Evolutionary conservation across 108 stramenopile species (phyloP).

Genomic region (Nitzschia inconspicua): DNA sequence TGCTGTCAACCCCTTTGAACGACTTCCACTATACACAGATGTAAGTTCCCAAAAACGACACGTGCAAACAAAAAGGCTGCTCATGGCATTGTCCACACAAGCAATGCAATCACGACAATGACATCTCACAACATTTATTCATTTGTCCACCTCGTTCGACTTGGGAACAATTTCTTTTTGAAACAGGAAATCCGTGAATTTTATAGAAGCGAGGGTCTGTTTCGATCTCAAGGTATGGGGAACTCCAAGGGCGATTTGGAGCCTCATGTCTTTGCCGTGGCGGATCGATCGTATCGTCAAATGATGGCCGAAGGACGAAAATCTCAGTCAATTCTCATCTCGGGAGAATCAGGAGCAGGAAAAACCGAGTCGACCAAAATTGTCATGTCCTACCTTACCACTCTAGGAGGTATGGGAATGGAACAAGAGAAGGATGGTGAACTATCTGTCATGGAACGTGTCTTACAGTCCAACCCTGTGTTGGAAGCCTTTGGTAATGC

Average conservation of each 20-base stretch:
- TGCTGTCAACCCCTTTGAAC: slow-evolving; percentile 97
- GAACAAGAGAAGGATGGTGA: slow-evolving; percentile 50
- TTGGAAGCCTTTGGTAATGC: slow-evolving; percentile 99
- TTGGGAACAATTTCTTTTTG: not conserved
- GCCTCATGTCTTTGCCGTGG: slow-evolving; percentile 92
- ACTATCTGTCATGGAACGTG: slow-evolving; percentile 87
- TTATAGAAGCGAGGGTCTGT: slow-evolving; percentile 81
- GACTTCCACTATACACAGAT: slow-evolving; percentile 87
- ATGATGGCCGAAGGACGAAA: slow-evolving; percentile 81
- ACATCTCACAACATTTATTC: not conserved
- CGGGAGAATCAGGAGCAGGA: slow-evolving; percentile 93
- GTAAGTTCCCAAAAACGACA: slow-evolving; percentile 43
- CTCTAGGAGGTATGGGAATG: slow-evolving; percentile 57
- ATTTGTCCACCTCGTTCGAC: too few species aligned
- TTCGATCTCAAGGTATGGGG: slow-evolving; percentile 75
- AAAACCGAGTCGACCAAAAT: slow-evolving; percentile 97
- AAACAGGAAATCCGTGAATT: slow-evolving; percentile 74
- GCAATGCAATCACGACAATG: not conserved
- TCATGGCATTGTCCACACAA: not conserved
- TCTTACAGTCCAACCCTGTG: slow-evolving; percentile 96
- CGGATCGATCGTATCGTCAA: slow-evolving; percentile 88
- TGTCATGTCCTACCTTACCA: slow-evolving; percentile 93
- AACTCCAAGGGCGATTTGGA: slow-evolving; percentile 54
- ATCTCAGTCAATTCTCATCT: slow-evolving; percentile 91
- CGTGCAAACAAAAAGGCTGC: not conserved